phyloP scores from a whole-genome alignment of 116 monocot species.

The Cymodocea nodosa region DNA sequence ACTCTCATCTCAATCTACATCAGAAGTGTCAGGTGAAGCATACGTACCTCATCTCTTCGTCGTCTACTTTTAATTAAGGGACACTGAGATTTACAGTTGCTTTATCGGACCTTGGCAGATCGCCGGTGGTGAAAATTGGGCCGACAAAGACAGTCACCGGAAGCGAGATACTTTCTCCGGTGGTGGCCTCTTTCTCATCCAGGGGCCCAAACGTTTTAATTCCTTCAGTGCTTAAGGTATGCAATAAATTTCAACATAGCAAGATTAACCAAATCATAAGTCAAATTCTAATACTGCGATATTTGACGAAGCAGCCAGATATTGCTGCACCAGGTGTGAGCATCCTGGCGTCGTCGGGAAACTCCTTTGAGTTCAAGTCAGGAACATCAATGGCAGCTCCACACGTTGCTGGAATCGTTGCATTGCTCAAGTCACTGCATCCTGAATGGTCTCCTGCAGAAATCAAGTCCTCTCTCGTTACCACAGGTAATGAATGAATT shows the following conservation, averaged over 20 bases:
- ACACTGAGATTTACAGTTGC: too few species aligned
- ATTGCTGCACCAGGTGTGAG: conserved; percentile 67
- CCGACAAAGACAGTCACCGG: conserved; percentile 12
- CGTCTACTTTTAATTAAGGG: too few species aligned
- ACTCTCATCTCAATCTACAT: conserved; percentile 1
- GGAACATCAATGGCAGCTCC: conserved; percentile 68
- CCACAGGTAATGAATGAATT: conserved; percentile 28
- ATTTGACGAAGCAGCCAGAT: conserved; percentile 37
- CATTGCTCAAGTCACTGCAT: conserved; percentile 41
- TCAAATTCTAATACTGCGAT: not conserved
- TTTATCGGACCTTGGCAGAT: not conserved
- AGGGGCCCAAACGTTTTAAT: conserved; percentile 27
- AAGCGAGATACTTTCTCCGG: conserved; percentile 16
- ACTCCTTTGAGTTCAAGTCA: conserved; percentile 12
- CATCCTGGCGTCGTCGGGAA: conserved; percentile 34
- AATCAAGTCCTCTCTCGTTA: conserved; percentile 51
- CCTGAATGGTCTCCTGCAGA: conserved; percentile 56
- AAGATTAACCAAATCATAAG: too few species aligned
- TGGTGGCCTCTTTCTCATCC: conserved; percentile 34
- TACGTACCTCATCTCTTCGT: too few species aligned
- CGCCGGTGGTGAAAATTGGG: conserved; percentile 14
- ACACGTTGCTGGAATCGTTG: conserved; percentile 39
- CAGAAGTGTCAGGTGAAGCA: too few species aligned
- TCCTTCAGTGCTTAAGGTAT: conserved; percentile 31
- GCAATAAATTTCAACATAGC: not conserved